A percentile compares a stretch with the other conserved stretches of the same genome.
These are phyloP conservation scores for Diaporthe citrichinensis DNA, from an alignment of 2,329 filamentous ascomycete species.

Conservation along the genomic window DNA sequence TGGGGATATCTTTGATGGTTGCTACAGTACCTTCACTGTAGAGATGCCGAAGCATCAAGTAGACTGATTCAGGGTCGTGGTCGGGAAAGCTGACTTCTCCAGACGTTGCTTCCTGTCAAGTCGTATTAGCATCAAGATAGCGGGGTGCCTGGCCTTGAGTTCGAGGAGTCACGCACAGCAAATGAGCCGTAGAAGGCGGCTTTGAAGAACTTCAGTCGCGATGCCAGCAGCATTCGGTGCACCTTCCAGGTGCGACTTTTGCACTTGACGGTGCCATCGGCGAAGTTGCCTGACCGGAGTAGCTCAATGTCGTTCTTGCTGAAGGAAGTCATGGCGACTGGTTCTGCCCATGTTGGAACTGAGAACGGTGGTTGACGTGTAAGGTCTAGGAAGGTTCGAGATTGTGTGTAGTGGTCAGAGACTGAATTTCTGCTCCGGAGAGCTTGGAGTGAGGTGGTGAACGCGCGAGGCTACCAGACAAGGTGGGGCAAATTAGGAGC, in stretches of 20 bases:
- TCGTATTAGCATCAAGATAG: background rate
- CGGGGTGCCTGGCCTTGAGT: no score
- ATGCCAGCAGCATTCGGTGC: background rate
- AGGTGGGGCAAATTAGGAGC: background rate
- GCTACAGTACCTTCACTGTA: background rate
- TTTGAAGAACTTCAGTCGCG: background rate
- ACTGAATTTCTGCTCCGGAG: background rate
- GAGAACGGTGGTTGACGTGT: background rate
- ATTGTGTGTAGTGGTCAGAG: background rate
- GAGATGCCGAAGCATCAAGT: background rate
- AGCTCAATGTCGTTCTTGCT: background rate
- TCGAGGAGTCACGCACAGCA: background rate
- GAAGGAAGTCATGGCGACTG: background rate
- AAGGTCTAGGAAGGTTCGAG: background rate
- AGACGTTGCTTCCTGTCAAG: background rate
- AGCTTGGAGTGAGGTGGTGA: background rate
- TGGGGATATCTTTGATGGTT: rapidly evolving
- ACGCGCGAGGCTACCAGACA: background rate
- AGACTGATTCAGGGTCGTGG: constrained; percentile 53
- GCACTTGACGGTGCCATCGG: constrained; percentile 1
- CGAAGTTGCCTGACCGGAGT: background rate
- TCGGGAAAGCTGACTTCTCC: background rate
- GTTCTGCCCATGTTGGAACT: background rate
- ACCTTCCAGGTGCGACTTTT: background rate
- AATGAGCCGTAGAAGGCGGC: background rate